These are phyloP conservation scores for Corchorus olitorius DNA, from an alignment of 345 rosid species.

Conservation along the genomic window DNA sequence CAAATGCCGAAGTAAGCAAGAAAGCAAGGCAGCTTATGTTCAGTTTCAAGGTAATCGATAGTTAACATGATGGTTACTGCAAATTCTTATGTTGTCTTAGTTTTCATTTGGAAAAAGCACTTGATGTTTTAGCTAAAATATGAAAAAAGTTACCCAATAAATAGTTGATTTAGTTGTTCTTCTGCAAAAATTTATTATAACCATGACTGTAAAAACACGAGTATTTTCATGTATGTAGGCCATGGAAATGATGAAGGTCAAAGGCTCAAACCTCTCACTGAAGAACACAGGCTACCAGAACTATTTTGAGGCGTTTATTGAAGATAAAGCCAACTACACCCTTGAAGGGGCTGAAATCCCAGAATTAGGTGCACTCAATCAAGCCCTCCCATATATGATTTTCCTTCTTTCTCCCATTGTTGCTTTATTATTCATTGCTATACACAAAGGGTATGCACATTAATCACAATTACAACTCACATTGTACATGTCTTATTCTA, in stretches of 20 bases:
- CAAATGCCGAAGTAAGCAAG: slow-evolving; percentile 70
- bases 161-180: not conserved
- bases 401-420: slow-evolving; percentile 76
- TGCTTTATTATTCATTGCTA: slow-evolving; percentile 50
- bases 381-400: slow-evolving; percentile 64
- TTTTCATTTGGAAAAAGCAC: not conserved
- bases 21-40: slow-evolving; percentile 70
- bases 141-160: not conserved
- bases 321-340: slow-evolving; percentile 45
- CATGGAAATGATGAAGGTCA: slow-evolving; percentile 82
- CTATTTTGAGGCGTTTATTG: slow-evolving; percentile 73
- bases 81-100: not conserved
- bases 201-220: too few relatives aligned
- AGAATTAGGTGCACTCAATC: slow-evolving; percentile 39
- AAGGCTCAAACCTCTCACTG: slow-evolving; percentile 39
- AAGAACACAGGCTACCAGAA: slow-evolving; percentile 55
- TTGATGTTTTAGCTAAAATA: not conserved
- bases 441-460: slow-evolving; percentile 45
- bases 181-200: not conserved
- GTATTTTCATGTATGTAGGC: slow-evolving; percentile 45
- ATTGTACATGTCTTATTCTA: slow-evolving; percentile 4
- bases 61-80: not conserved
- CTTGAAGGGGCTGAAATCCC: slow-evolving; percentile 35
- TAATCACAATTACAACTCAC: slow-evolving; percentile 23
- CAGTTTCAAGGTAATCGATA: slow-evolving; percentile 78